phyloP scores from a whole-genome alignment of 2,329 filamentous ascomycete species.

The Camillea tinctor region DNA sequence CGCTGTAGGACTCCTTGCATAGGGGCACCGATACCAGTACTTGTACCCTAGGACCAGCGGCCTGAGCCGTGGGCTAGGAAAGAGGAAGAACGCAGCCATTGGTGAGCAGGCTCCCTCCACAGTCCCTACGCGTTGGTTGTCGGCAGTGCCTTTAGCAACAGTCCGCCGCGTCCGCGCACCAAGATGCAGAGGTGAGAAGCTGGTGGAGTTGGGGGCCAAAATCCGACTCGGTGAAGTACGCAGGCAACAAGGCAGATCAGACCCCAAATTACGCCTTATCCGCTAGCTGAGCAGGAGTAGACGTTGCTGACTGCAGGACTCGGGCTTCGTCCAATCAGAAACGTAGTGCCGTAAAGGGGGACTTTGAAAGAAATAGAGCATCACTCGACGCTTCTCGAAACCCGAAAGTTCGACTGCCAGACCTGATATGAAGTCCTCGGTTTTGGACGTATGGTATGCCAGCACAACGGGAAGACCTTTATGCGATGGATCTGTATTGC shows the following conservation, averaged over 20 bases:
- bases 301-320: slow-evolving; percentile 35
- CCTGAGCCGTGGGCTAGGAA: slow-evolving; percentile 27
- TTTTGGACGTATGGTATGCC: slow-evolving; percentile 29
- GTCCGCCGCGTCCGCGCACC: slow-evolving; percentile 27
- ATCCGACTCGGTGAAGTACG: slow-evolving; percentile 34
- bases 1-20: slow-evolving; percentile 33
- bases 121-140: slow-evolving; percentile 25
- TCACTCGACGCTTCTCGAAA: slow-evolving; percentile 24
- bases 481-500: slow-evolving; percentile 6
- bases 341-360: slow-evolving; percentile 11
- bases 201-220: slow-evolving; percentile 34
- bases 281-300: slow-evolving; percentile 32
- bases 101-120: slow-evolving; percentile 30
- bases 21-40: slow-evolving; percentile 25
- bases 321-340: slow-evolving; percentile 32
- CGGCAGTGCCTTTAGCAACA: slow-evolving; percentile 30
- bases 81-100: slow-evolving; percentile 21
- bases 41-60: slow-evolving; percentile 33
- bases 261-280: slow-evolving; percentile 32
- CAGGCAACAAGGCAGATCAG: slow-evolving; percentile 39
- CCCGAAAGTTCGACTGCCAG: slow-evolving; percentile 15
- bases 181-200: slow-evolving; percentile 28
- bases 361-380: slow-evolving; percentile 21
- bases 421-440: slow-evolving; percentile 25
- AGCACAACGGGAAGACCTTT: slow-evolving; percentile 12